Evolutionary conservation across 176 grass and related monocot genomes (phyloP).

Genomic region (Pontederia paniculata): DNA sequence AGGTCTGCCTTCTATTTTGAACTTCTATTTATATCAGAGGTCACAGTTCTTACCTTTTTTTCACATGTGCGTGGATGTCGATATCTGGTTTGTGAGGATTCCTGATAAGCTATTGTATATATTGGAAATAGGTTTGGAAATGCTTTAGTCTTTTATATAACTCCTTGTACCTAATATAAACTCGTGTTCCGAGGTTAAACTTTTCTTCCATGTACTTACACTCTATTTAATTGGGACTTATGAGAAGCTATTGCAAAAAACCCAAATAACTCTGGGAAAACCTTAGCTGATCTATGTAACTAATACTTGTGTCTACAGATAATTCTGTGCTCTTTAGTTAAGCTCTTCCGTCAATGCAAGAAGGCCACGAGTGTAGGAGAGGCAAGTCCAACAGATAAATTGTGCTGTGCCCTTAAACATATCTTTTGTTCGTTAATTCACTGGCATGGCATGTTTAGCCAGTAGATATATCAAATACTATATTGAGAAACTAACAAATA

Average conservation of each 20-base stretch:
- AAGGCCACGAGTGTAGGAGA: conserved; percentile 16
- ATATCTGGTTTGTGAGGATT: too few species aligned
- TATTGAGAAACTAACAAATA: conserved; percentile 8
- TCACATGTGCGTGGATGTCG: too few species aligned
- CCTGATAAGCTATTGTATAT: too few species aligned
- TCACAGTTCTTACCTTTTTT: too few species aligned
- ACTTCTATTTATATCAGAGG: too few species aligned
- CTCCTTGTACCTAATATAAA: too few species aligned
- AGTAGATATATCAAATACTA: background rate
- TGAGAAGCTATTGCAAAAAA: background rate
- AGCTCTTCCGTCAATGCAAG: conserved; percentile 6
- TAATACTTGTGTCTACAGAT: conserved; percentile 3
- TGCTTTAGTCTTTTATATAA: too few species aligned
- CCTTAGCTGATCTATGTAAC: background rate
- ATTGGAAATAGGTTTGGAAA: too few species aligned
- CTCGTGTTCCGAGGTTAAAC: too few species aligned
- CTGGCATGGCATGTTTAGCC: background rate
- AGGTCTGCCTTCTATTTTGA: too few species aligned
- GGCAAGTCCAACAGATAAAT: background rate
- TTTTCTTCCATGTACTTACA: too few species aligned
- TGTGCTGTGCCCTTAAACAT: background rate
- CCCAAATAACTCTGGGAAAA: background rate
- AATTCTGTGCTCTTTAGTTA: conserved; percentile 17
- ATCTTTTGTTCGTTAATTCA: background rate
- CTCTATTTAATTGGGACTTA: background rate